Base-by-base conservation (phyloP, 768 basidiomycete species). In the Termitomyces sp. region DNA sequence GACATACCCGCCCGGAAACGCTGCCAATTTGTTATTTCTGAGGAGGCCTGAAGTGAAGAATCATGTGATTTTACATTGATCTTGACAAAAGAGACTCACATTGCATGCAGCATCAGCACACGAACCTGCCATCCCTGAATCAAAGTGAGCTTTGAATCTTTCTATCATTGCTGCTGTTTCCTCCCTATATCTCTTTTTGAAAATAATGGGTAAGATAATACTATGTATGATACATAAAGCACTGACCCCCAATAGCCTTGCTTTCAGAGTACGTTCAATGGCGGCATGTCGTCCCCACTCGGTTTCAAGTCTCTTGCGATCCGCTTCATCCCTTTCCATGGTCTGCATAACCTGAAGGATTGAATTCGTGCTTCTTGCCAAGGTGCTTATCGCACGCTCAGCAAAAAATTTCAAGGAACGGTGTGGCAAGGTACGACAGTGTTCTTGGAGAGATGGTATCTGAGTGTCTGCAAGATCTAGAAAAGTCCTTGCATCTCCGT, bases 1-100 rank as follows among this genome's bases (percentile, higher is more conserved):
- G 30, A 50, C 50, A 26, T 26, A 52, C 56, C 33, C 14, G 56
- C 56, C 24, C 56, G 51, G 30, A 57, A 28, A 24, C 41, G 40
- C 43, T 57, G 56, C 56, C 56, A 57, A 14, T 14, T 45, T 7
- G 11, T 28, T 5, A 10, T 18, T 6, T 57, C 44, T 3, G 16
- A 40, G 1, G 36, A 36, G 46, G 56, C 56, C 56, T 57, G 24
- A 8, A 56, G 3, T 35, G 16, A 20, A 46, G 9, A 33, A 14
- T 41, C 32, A 41, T 48, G n/a, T 35, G 8, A 8, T 13, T 51
- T 30, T 5, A 44, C 49, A 43, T 51, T 14, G 10, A 24, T 3
- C 4, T 36, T 20, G 22, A 50, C 49, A n/a, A n/a, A 50, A 20
- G 38, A 50, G 2, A 50, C 30, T 20, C 9, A 56, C 55, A 48